Percentiles rank a stretch among this genome's conserved stretches.
Evolutionary conservation across 352 stramenopile species (phyloP).

Genomic region (Globisporangium acanthophoron): DNA sequence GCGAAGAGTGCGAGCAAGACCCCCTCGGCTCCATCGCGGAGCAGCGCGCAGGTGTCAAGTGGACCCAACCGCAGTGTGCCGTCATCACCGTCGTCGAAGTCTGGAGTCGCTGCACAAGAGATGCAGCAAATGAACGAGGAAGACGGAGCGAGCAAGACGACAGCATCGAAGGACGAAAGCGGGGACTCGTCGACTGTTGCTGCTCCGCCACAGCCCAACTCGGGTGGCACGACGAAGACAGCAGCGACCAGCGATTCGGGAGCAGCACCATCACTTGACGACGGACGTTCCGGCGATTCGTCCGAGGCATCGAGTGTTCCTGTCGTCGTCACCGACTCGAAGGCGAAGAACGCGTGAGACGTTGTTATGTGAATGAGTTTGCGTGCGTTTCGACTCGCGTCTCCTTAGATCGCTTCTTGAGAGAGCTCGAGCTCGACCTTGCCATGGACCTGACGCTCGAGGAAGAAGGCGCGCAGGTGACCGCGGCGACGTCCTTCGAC

Average conservation of each 20-base stretch:
- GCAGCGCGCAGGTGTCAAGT: neutral
- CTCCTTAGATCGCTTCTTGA: too few species aligned
- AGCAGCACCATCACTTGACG: neutral
- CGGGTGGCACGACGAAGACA: neutral
- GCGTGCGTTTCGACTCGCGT: too few species aligned
- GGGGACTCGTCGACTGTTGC: neutral
- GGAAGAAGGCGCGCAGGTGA: slow-evolving; percentile 78
- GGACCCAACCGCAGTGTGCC: neutral
- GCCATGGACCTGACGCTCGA: slow-evolving; percentile 78
- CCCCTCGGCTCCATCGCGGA: neutral
- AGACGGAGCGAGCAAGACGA: neutral
- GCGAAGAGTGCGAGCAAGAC: slow-evolving; percentile 3
- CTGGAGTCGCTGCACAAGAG: too few species aligned
- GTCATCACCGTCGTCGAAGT: neutral
- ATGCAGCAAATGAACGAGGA: neutral
- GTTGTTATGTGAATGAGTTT: too few species aligned
- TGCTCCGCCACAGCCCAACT: neutral
- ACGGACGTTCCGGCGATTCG: neutral
- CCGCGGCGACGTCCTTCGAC: slow-evolving; percentile 73
- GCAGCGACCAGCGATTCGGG: neutral
- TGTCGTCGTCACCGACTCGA: too few species aligned
- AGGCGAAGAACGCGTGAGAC: too few species aligned
- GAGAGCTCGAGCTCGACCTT: neutral
- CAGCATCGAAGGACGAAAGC: neutral
- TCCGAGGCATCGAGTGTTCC: neutral